Percentiles rank a stretch among this genome's conserved stretches.
Conservation (phyloP, 225 moss, liverwort and hornwort genomes). For the Lunularia cruciata region DNA sequence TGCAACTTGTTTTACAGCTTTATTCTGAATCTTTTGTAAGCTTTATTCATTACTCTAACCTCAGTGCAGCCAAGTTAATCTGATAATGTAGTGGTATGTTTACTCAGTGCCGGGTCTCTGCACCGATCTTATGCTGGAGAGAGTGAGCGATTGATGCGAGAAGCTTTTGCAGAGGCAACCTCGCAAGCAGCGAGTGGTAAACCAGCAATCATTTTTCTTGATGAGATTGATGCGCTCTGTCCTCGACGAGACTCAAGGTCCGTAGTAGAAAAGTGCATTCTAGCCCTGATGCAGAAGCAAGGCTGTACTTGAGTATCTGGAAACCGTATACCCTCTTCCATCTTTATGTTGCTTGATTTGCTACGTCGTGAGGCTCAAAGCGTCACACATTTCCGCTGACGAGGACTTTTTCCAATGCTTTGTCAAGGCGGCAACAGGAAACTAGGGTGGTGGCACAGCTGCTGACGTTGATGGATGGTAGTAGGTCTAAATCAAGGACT, state of each 20-base stretch:
- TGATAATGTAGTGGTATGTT: too few species aligned
- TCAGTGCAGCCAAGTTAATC: too few species aligned
- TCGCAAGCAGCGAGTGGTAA: conserved; percentile 68
- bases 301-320: too few species aligned
- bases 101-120: conserved; percentile 70
- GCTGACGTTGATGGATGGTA: conserved; percentile 87
- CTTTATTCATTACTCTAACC: too few species aligned
- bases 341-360: too few species aligned
- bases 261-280: too few species aligned
- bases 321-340: too few species aligned
- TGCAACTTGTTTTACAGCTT: too few species aligned
- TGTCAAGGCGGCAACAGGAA: conserved; percentile 68
- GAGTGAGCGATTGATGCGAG: conserved; percentile 79
- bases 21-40: too few species aligned
- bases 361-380: too few species aligned
- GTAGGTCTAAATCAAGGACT: conserved; percentile 51
- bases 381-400: too few species aligned
- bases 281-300: too few species aligned
- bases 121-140: conserved; percentile 92
- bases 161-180: conserved; percentile 69
- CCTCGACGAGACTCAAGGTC: conserved; percentile 86
- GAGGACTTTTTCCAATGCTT: not conserved
- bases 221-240: conserved; percentile 96
- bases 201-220: conserved; percentile 94
- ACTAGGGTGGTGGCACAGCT: conserved; percentile 84